Percentiles rank a stretch among this genome's conserved stretches.
These are phyloP conservation scores for Cercophora sp. DNA, from an alignment of 495 filamentous ascomycete genomes.

Conservation along the genomic window DNA sequence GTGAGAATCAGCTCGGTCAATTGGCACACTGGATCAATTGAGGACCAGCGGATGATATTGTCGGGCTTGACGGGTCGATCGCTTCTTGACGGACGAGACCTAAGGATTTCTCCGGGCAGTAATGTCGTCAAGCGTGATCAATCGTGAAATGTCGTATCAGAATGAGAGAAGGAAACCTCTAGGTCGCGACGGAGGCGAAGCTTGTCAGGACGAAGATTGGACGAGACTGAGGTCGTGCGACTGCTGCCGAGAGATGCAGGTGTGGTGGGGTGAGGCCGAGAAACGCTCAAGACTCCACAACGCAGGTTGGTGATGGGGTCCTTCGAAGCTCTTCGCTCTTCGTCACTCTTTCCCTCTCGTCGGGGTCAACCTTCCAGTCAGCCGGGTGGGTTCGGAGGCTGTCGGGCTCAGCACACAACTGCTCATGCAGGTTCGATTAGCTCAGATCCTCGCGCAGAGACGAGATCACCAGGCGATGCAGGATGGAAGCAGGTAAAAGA, in stretches of 20 bases:
- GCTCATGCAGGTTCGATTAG: conserved; percentile 24
- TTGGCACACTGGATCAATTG: too few relatives aligned
- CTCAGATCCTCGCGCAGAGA: conserved; percentile 17
- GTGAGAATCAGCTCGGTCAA: too few relatives aligned
- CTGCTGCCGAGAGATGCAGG: conserved; percentile 1
- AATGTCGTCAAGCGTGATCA: too few relatives aligned
- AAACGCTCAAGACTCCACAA: too few relatives aligned
- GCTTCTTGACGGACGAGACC: too few relatives aligned
- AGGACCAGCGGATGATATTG: too few relatives aligned
- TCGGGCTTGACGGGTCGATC: too few relatives aligned
- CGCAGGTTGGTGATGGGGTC: too few relatives aligned
- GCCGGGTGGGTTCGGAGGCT: conserved; percentile 10
- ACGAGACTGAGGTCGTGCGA: conserved; percentile 4
- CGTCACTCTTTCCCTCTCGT: not conserved
- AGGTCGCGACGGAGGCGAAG: too few relatives aligned
- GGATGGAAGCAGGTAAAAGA: conserved; percentile 1
- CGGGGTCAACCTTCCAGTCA: conserved; percentile 5
- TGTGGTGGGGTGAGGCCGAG: too few relatives aligned
- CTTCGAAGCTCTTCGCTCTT: not conserved
- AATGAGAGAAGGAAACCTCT: not conserved
- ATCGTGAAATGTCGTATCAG: conserved; percentile 2
- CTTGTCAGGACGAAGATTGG: not conserved
- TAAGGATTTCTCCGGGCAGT: too few relatives aligned
- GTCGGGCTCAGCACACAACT: conserved; percentile 20
- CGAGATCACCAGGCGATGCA: conserved; percentile 12